A percentile compares a stretch with the other conserved stretches of the same genome.
phyloP scores from a whole-genome alignment of 176 grass and related monocot species.

The Rhynchospora tenuis region DNA sequence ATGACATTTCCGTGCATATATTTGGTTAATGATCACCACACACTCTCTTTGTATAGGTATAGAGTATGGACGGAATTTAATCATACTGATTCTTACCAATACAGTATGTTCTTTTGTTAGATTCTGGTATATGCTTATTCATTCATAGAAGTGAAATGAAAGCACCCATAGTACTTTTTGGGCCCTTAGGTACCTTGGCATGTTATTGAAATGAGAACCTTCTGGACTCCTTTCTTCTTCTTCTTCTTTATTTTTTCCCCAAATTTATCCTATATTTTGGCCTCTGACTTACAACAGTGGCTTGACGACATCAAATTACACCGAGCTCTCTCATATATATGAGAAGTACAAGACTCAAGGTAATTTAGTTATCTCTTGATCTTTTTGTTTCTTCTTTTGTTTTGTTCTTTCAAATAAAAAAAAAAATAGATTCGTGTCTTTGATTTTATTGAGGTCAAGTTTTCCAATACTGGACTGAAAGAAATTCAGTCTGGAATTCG shows the following conservation, averaged over 20 bases:
- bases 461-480: neutral
- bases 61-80: neutral
- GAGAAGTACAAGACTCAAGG: constrained; percentile 99
- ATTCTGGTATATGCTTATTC: neutral
- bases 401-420: neutral
- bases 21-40: neutral
- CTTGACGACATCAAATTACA: constrained; percentile 90
- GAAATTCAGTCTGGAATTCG: neutral
- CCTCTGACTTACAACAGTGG: constrained; percentile 43
- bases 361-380: constrained; percentile 24
- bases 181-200: neutral
- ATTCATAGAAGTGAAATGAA: neutral
- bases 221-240: neutral
- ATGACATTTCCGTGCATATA: neutral
- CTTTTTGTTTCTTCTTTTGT: neutral
- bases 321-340: constrained; percentile 88
- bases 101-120: neutral
- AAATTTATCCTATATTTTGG: neutral
- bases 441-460: neutral
- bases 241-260: neutral
- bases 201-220: neutral
- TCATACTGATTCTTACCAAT: neutral
- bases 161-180: neutral
- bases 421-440: neutral
- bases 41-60: neutral